Percentiles rank a stretch among this genome's conserved stretches.
phyloP scores from a whole-genome alignment of 345 rosid species.

The Sisymbrium irio region DNA sequence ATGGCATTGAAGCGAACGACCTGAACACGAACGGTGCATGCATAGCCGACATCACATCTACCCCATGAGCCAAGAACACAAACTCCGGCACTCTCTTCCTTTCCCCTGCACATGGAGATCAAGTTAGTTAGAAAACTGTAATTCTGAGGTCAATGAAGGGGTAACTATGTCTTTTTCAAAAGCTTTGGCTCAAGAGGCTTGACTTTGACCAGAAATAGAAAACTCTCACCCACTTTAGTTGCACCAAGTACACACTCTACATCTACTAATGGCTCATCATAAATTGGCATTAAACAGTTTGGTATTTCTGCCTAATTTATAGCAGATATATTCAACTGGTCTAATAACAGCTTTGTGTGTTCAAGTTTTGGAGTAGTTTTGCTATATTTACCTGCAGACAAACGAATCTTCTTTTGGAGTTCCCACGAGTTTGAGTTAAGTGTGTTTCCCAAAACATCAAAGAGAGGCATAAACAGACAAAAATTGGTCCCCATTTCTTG shows the following conservation, averaged over 20 bases:
- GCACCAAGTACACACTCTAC: not conserved
- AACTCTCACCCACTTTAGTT: constrained; percentile 2
- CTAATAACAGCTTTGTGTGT: not conserved
- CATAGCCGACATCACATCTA: constrained; percentile 60
- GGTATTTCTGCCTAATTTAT: constrained; percentile 3
- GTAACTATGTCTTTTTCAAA: constrained; percentile 1
- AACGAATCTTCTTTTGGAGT: constrained; percentile 48
- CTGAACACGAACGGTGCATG: constrained; percentile 68
- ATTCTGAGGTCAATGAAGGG: not conserved
- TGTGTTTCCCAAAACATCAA: constrained; percentile 75
- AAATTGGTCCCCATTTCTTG: constrained; percentile 70
- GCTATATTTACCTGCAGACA: constrained; percentile 44
- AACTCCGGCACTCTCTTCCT: constrained; percentile 65
- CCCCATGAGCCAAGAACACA: constrained; percentile 92
- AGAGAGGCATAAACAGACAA: constrained; percentile 95
- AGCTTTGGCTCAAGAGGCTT: not conserved
- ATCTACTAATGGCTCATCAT: constrained; percentile 1
- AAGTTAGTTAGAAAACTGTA: not conserved
- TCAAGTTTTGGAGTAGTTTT: not conserved
- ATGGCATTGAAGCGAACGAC: constrained; percentile 61
- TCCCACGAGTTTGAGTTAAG: constrained; percentile 73
- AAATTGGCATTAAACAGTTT: constrained; percentile 13
- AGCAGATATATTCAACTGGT: not conserved
- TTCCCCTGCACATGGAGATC: constrained; percentile 40
- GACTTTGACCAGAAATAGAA: constrained; percentile 10